phyloP scores from a whole-genome alignment of 176 grass and related monocot species.

The Aegilops sharonensis region DNA sequence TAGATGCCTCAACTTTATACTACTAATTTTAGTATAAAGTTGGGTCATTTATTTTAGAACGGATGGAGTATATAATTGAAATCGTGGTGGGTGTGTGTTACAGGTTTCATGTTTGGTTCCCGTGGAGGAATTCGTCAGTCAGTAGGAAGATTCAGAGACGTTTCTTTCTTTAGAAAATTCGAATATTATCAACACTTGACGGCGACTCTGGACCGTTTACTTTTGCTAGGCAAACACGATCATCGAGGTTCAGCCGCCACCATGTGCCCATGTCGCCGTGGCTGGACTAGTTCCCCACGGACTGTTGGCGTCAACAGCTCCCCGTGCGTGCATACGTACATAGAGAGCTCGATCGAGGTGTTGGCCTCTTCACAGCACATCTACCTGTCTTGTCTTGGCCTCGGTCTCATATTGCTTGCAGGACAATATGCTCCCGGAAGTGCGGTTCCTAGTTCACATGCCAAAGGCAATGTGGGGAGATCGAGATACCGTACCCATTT shows the following conservation, averaged over 20 bases:
- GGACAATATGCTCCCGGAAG: not conserved
- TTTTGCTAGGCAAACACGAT: not conserved
- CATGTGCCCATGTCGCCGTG: not conserved
- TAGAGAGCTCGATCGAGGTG: not conserved
- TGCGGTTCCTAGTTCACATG: conserved; percentile 6
- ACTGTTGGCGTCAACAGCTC: not conserved
- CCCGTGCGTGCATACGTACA: not conserved
- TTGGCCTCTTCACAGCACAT: not conserved
- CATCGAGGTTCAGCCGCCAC: not conserved
- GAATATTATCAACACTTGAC: not conserved
- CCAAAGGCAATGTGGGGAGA: conserved; percentile 1
- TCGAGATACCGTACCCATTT: conserved; percentile 43
- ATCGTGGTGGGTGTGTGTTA: no score
- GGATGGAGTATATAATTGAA: no score
- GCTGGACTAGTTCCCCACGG: not conserved
- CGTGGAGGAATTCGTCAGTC: no score
- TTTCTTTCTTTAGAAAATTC: not conserved
- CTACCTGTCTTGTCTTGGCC: not conserved
- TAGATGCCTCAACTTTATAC: no score
- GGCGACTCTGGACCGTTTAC: not conserved
- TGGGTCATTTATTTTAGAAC: no score
- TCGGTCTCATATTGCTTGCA: not conserved
- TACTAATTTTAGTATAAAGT: no score
- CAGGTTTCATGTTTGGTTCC: no score
- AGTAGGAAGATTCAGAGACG: not conserved